Percentiles rank a stretch among this genome's conserved stretches.
Evolutionary conservation across 2,329 filamentous ascomycete genomes (phyloP).

Genomic region (Penicillium sp.): DNA sequence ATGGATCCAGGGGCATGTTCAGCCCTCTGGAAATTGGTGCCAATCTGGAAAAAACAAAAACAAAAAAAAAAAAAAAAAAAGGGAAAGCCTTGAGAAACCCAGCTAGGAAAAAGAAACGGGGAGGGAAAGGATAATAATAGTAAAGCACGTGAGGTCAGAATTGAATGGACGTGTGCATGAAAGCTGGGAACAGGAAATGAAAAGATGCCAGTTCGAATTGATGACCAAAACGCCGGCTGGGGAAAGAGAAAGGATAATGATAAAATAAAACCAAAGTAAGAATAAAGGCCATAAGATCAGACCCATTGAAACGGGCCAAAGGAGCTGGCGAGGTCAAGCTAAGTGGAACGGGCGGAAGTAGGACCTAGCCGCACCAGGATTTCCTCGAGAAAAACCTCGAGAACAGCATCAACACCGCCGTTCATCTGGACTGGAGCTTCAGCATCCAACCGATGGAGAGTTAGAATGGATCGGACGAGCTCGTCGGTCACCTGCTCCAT

Average conservation of each 20-base stretch:
- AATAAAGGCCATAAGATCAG: slow-evolving; percentile 1
- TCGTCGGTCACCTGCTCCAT: slow-evolving; percentile 61
- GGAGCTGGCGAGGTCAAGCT: not conserved
- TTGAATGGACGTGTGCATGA: too few relatives aligned
- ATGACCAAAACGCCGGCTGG: too few relatives aligned
- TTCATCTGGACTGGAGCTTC: slow-evolving; percentile 89
- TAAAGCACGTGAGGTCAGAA: too few relatives aligned
- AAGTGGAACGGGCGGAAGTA: slow-evolving; percentile 34
- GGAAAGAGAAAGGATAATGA: too few relatives aligned
- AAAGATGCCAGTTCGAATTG: too few relatives aligned
- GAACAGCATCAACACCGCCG: slow-evolving; percentile 76
- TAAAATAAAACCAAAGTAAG: too few relatives aligned
- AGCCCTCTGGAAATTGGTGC: too few relatives aligned
- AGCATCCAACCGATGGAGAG: slow-evolving; percentile 84
- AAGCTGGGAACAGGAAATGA: too few relatives aligned
- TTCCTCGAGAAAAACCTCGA: slow-evolving; percentile 91
- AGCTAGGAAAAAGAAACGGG: too few relatives aligned
- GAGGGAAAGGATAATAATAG: too few relatives aligned
- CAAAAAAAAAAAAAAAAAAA: slow-evolving; percentile 7
- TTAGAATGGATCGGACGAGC: slow-evolving; percentile 73
- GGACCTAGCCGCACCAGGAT: slow-evolving; percentile 88
- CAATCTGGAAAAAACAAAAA: not conserved
- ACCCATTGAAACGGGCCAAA: not conserved
- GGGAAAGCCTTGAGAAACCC: slow-evolving; percentile 6
- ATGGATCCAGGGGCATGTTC: too few relatives aligned